Evolutionary conservation across 1,284 basidiomycete genomes (phyloP), one percentile per base, ranked within the genome.

Genomic region (Ustilago nuda): DNA sequence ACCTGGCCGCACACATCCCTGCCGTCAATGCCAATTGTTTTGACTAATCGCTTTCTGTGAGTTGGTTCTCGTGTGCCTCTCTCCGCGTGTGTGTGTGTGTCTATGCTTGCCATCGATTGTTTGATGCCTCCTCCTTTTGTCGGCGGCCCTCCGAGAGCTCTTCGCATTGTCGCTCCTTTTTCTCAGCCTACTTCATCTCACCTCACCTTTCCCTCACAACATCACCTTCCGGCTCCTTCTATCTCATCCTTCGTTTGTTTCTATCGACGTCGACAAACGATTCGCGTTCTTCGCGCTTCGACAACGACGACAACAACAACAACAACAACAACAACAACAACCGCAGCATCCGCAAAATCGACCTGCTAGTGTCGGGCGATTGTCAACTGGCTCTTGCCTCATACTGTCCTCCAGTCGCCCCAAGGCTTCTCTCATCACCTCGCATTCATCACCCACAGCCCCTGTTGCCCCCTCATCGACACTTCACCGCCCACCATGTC

Each of bases 401-500:
- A 11, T 53, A n/a, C 4, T 43, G 43, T 15, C 8, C 37, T 41
- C 13, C 17, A 2, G 12, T 32, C 23, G 36, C 48, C n/a, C 41
- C 4, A 13, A 46, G 43, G 43, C 6, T 19, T n/a, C 17, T 19
- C n/a, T 19, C 7, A 8, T 27, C 51, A 32, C 55, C 55, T 19
- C 55, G 37, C 41, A 30, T 50, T 41, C 30, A 46, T 39, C 37
- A 17, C 30, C 32, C 46, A 23, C 23, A 27, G n/a, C 54, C 35
- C 52, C 43, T 57, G 41, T 48, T 53, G 48, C 58, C 41, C 58
- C 41, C 30, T 32, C 32, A 43, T 46, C 37, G 50, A 45, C 33
- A 32, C 33, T 45, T 19, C 23, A 15, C 37, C 15, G 35, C 51
- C 48, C 65, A 51, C 37, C 57, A 72, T 72, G 70, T 39, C 52